Evolutionary conservation across 2,329 filamentous ascomycete genomes (phyloP).

Genomic region (Diaporthe sp.): DNA sequence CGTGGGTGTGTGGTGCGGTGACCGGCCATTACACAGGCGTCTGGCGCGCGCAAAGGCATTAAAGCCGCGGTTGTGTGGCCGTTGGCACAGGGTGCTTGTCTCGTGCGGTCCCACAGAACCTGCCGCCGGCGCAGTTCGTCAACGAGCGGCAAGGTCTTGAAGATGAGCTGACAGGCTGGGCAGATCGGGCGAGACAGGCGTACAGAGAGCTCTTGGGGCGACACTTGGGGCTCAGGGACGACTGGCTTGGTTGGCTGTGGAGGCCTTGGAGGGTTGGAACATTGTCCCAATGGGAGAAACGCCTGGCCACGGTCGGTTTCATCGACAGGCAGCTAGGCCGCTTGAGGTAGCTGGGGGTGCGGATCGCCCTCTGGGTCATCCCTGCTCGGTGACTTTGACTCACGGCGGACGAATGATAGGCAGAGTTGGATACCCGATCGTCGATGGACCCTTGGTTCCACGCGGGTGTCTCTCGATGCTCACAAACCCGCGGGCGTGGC

Average conservation of each 20-base stretch:
- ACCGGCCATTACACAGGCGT: not conserved
- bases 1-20: not conserved
- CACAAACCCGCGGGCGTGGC: not conserved
- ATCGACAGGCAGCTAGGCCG: constrained; percentile 27
- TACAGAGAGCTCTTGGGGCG: not conserved
- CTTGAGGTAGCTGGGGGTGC: constrained; percentile 8
- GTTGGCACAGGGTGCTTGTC: not conserved
- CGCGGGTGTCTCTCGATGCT: constrained; percentile 10
- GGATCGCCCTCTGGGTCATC: constrained; percentile 12
- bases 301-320: constrained; percentile 31
- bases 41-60: constrained; percentile 17
- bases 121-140: constrained; percentile 12
- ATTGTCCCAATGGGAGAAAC: constrained; percentile 31
- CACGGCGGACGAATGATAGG: constrained; percentile 17
- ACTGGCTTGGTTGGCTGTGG: constrained; percentile 25
- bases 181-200: constrained; percentile 9
- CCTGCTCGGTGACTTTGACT: constrained; percentile 2
- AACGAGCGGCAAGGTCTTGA: constrained; percentile 12
- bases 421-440: not conserved
- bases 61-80: not conserved
- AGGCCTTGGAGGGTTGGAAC: constrained; percentile 24
- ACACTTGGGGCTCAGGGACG: not conserved
- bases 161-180: constrained; percentile 19
- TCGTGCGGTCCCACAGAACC: not conserved
- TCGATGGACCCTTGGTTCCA: not conserved